A percentile compares a stretch with the other conserved stretches of the same genome.
These are phyloP conservation scores for Linderina pennispora DNA, from an alignment of 192 early-diverging fungal species.

Conservation along the genomic window DNA sequence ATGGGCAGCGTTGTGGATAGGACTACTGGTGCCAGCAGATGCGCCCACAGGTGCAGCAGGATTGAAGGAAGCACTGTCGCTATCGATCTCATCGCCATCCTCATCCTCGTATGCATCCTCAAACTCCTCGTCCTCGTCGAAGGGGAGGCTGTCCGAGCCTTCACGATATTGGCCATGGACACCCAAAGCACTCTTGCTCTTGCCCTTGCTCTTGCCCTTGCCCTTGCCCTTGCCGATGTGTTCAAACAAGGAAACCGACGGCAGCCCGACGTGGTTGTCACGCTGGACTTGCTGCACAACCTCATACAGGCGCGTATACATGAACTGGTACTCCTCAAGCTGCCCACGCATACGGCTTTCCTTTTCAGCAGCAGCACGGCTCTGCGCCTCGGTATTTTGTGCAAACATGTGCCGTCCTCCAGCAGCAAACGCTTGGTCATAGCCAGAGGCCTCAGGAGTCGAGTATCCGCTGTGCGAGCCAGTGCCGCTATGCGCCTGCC, in stretches of 20 bases:
- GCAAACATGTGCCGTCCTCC: too few relatives aligned
- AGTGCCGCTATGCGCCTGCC: background rate
- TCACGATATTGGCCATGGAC: background rate
- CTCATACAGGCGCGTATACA: constrained; percentile 64
- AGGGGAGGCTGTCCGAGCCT: background rate
- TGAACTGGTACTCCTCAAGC: constrained; percentile 44
- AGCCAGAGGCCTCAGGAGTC: constrained; percentile 5
- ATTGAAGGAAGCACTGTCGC: background rate
- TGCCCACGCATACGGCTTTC: constrained; percentile 29
- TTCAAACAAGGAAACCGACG: constrained; percentile 22
- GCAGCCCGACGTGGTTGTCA: constrained; percentile 45
- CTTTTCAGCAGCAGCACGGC: constrained; percentile 8
- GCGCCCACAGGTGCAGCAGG: too few relatives aligned
- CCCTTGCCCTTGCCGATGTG: constrained; percentile 18
- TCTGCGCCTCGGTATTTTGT: too few relatives aligned
- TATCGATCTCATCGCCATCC: background rate
- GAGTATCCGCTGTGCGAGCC: constrained; percentile 7
- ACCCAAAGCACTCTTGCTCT: too few relatives aligned
- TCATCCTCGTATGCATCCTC: constrained; percentile 10
- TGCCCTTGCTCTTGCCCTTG: background rate
- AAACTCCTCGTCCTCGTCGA: constrained; percentile 9
- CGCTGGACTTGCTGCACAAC: constrained; percentile 59
- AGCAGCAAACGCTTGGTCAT: background rate
- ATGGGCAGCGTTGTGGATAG: too few relatives aligned
- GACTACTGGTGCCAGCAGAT: too few relatives aligned